These are phyloP conservation scores for Exophiala sp. DNA, from an alignment of 2,329 filamentous ascomycete genomes.

Conservation along the genomic window DNA sequence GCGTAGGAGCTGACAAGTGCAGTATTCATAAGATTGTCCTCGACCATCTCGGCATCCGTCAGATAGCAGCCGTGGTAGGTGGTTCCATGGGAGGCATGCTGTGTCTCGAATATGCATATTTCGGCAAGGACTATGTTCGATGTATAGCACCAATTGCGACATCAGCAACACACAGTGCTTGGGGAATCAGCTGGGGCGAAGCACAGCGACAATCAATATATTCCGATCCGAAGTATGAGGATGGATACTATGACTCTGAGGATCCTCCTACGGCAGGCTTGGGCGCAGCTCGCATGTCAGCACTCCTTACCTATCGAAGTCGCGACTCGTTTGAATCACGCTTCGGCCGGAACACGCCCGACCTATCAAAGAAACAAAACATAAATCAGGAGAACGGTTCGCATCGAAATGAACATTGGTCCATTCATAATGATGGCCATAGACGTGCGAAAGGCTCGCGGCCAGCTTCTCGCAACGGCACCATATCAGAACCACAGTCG, in stretches of 20 bases:
- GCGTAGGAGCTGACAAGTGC: slow-evolving; percentile 13
- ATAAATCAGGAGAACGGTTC: slow-evolving; percentile 47
- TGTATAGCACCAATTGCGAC: slow-evolving; percentile 56
- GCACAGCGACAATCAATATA: slow-evolving; percentile 71
- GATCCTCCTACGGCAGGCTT: slow-evolving; percentile 84
- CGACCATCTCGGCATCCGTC: slow-evolving; percentile 52
- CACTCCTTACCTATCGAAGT: slow-evolving; percentile 90
- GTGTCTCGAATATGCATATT: slow-evolving; percentile 62
- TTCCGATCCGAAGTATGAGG: slow-evolving; percentile 95
- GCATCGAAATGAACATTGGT: slow-evolving; percentile 71
- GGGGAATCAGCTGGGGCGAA: slow-evolving; percentile 60
- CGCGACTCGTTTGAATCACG: slow-evolving; percentile 95
- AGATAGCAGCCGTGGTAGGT: slow-evolving; percentile 54
- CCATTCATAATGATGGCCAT: slow-evolving; percentile 80
- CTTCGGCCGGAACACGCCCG: slow-evolving; percentile 89
- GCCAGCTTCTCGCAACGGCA: slow-evolving; percentile 33
- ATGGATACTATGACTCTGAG: slow-evolving; percentile 86
- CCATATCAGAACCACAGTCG: slow-evolving; percentile 7
- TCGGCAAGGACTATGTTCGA: slow-evolving; percentile 61
- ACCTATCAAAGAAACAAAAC: slow-evolving; percentile 76
- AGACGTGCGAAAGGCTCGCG: slow-evolving; percentile 58
- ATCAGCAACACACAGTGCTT: slow-evolving; percentile 54
- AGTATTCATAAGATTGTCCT: slow-evolving; percentile 55
- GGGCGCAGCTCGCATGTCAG: slow-evolving; percentile 93
- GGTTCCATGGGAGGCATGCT: slow-evolving; percentile 60